Evolutionary conservation across 345 rosid species (phyloP).

Genomic region (Dipteronia dyeriana): DNA sequence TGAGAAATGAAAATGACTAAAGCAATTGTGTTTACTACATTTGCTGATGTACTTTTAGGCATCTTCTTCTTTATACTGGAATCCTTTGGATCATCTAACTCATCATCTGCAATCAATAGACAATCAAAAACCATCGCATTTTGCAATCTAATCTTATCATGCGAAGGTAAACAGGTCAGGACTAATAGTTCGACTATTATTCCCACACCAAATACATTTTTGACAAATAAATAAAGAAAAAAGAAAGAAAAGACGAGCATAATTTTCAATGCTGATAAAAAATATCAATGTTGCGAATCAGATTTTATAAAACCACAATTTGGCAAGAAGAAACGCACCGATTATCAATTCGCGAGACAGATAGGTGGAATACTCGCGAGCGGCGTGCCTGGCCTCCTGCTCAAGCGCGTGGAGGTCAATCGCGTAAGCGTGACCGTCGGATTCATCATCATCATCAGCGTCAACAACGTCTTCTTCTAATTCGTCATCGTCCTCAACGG

Average conservation of each 20-base stretch:
- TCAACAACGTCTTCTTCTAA: conserved; percentile 18
- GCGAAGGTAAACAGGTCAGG: no score
- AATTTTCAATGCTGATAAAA: no score
- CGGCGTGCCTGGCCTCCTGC: conserved; percentile 70
- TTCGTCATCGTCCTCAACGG: conserved; percentile 16
- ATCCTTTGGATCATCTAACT: conserved; percentile 45
- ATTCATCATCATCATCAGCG: conserved; percentile 24
- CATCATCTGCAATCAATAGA: conserved; percentile 55
- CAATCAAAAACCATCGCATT: neutral
- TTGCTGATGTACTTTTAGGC: conserved; percentile 31
- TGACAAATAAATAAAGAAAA: no score
- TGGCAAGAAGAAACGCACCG: conserved; percentile 35
- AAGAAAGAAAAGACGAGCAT: no score
- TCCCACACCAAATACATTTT: no score
- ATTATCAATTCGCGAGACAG: conserved; percentile 62
- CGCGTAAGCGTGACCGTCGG: conserved; percentile 25
- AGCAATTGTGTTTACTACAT: conserved; percentile 36
- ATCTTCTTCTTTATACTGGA: conserved; percentile 55
- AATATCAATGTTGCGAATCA: no score
- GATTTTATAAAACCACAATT: no score
- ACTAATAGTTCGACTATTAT: no score
- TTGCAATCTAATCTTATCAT: no score
- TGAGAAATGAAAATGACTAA: neutral
- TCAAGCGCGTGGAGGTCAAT: conserved; percentile 67
- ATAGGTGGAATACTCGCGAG: conserved; percentile 53